phyloP scores from a whole-genome alignment of 495 filamentous ascomycete species.

The Penicillium bovifimosum region DNA sequence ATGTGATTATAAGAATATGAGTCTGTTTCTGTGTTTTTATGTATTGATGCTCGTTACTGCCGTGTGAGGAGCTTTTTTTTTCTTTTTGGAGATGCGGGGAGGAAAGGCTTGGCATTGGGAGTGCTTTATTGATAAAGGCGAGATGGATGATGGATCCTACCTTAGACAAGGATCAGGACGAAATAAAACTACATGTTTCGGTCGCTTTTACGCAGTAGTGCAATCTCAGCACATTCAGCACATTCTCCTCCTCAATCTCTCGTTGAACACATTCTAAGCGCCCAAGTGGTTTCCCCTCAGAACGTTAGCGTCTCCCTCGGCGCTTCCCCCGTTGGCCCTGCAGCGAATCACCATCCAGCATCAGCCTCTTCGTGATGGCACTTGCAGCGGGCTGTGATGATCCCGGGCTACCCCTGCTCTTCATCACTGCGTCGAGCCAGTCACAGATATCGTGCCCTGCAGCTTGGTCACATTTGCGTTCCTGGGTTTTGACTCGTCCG shows the following conservation, averaged over 20 bases:
- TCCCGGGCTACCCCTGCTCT: constrained; percentile 11
- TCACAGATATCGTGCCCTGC: constrained; percentile 21
- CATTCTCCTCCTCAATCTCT: no score
- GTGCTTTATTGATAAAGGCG: neutral
- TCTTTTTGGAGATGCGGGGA: constrained; percentile 6
- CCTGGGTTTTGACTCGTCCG: constrained; percentile 33
- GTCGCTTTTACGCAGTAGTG: neutral
- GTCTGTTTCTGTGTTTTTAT: neutral
- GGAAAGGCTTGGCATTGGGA: constrained; percentile 5
- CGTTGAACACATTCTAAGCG: neutral
- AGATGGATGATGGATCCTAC: no score
- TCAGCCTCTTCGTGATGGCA: constrained; percentile 8
- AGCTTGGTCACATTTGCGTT: constrained; percentile 33
- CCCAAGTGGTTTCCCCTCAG: neutral
- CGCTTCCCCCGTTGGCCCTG: neutral
- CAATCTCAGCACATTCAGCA: neutral
- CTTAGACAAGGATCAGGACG: neutral
- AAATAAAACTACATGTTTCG: neutral
- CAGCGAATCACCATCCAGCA: constrained; percentile 7
- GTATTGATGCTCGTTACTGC: neutral
- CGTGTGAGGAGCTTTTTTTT: constrained; percentile 1
- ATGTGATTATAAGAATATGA: neutral
- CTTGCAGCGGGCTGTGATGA: constrained; percentile 11
- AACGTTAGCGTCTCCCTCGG: constrained; percentile 7
- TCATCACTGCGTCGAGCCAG: constrained; percentile 8